A percentile compares a stretch with the other conserved stretches of the same genome.
Evolutionary conservation across 2,329 filamentous ascomycete species (phyloP).

Genomic region (Hawksworthiomyces lignivorus): DNA sequence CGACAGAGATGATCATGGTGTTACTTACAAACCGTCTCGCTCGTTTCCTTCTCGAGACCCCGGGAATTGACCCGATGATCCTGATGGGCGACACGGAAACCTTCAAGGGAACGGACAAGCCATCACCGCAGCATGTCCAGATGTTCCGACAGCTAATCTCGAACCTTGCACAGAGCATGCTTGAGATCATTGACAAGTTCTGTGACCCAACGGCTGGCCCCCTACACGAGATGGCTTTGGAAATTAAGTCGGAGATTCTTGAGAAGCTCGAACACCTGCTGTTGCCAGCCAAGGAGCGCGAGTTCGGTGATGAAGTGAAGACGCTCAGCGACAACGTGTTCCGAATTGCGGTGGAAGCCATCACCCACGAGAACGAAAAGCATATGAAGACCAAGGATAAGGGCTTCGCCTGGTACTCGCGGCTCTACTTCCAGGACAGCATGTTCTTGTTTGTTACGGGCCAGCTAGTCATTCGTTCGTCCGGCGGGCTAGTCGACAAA

Average conservation of each 20-base stretch:
- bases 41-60: constrained; percentile 39
- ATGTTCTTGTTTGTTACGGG: constrained; percentile 48
- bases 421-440: constrained; percentile 47
- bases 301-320: constrained; percentile 42
- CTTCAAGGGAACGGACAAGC: constrained; percentile 18
- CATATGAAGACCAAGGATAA: constrained; percentile 34
- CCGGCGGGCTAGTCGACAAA: constrained; percentile 43
- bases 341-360: constrained; percentile 41
- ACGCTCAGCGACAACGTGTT: constrained; percentile 47
- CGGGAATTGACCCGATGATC: constrained; percentile 42
- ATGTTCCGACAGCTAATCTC: constrained; percentile 35
- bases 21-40: constrained; percentile 43
- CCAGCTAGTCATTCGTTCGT: constrained; percentile 42
- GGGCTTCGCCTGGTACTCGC: constrained; percentile 49
- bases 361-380: constrained; percentile 38
- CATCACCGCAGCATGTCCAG: constrained; percentile 27
- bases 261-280: constrained; percentile 42
- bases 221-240: constrained; percentile 42
- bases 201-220: constrained; percentile 45
- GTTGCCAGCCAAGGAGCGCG: constrained; percentile 36
- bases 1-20: constrained; percentile 54
- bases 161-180: constrained; percentile 34
- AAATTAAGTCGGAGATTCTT: constrained; percentile 38
- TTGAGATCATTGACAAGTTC: constrained; percentile 39
- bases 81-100: constrained; percentile 34